phyloP scores from a whole-genome alignment of 148 eudicot species.

The Cornus suecica region DNA sequence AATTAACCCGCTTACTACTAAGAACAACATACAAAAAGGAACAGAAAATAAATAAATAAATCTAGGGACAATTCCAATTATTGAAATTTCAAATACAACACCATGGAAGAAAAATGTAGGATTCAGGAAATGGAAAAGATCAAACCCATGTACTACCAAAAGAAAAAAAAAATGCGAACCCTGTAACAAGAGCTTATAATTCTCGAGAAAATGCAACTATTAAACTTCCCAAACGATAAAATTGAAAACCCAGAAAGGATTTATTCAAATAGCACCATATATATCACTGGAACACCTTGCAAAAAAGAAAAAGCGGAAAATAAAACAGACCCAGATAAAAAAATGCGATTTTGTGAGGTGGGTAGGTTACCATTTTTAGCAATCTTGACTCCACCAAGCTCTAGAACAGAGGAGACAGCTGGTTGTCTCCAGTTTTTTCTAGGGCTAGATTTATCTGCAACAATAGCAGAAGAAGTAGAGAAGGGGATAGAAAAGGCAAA shows the following conservation, averaged over 20 bases:
- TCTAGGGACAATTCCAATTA: too few species aligned
- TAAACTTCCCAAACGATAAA: neutral
- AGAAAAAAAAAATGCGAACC: neutral
- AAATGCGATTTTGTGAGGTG: conserved; percentile 18
- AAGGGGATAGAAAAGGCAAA: conserved; percentile 27
- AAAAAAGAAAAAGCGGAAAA: neutral
- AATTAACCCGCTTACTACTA: neutral
- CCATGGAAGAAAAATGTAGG: neutral
- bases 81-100: neutral
- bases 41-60: too few species aligned
- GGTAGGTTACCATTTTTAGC: conserved; percentile 53
- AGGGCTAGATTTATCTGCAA: conserved; percentile 18
- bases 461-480: conserved; percentile 33
- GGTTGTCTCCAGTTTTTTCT: conserved; percentile 40
- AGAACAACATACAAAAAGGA: neutral
- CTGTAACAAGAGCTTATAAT: neutral
- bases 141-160: neutral
- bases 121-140: neutral
- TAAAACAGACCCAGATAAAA: neutral
- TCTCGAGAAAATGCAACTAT: neutral
- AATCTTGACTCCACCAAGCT: conserved; percentile 68
- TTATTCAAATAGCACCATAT: neutral
- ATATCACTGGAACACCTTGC: conserved; percentile 4
- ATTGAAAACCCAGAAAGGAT: conserved; percentile 7
- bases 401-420: conserved; percentile 44